Conservation (phyloP, 1,284 basidiomycete genomes). For the Ustilago bromivora region DNA sequence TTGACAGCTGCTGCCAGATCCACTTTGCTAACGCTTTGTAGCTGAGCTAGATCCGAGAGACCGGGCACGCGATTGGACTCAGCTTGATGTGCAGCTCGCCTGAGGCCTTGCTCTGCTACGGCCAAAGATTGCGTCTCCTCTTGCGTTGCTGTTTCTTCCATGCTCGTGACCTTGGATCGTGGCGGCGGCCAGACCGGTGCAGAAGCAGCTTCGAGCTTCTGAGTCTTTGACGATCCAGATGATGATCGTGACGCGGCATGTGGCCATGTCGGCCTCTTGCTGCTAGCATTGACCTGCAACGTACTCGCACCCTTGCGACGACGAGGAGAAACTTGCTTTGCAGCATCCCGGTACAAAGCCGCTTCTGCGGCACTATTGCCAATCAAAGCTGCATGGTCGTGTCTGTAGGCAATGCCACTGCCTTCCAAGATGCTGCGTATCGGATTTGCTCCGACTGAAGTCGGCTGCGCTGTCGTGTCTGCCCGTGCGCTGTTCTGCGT, state of each 20-base stretch:
- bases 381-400: constrained; percentile 33
- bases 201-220: neutral
- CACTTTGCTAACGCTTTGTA: constrained; percentile 34
- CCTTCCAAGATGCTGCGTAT: constrained; percentile 35
- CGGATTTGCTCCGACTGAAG: constrained; percentile 12
- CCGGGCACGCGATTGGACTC: constrained; percentile 11
- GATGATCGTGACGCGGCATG: neutral
- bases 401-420: constrained; percentile 38
- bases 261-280: constrained; percentile 1
- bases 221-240: constrained; percentile 10
- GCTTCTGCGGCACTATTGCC: constrained; percentile 37
- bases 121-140: constrained; percentile 29
- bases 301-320: constrained; percentile 7
- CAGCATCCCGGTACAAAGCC: constrained; percentile 19
- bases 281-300: neutral
- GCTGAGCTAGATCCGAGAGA: constrained; percentile 24
- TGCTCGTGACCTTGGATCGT: neutral
- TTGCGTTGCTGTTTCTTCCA: constrained; percentile 2
- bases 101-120: constrained; percentile 26
- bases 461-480: neutral
- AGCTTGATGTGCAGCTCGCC: constrained; percentile 11
- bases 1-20: constrained; percentile 35
- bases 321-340: constrained; percentile 3
- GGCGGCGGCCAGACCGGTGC: constrained; percentile 31
- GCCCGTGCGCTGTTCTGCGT: neutral